These are phyloP conservation scores for Fraxinus floribunda DNA, from an alignment of 305 asterid genomes.

Conservation along the genomic window DNA sequence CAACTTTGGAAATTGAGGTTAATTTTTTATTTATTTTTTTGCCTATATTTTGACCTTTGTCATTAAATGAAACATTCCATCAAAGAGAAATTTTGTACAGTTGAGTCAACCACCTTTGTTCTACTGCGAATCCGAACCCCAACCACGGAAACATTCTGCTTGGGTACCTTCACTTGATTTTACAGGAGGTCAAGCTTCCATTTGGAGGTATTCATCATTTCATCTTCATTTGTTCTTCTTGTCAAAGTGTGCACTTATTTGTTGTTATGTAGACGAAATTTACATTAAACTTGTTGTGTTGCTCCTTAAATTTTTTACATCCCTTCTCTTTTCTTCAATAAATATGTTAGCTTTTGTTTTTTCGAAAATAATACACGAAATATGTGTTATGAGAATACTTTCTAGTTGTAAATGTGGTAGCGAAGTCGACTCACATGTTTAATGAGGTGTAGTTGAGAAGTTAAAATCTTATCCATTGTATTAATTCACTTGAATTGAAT, in stretches of 20 bases:
- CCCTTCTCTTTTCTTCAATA: too few species aligned
- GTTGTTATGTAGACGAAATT: too few species aligned
- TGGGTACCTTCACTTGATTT: conserved; percentile 36
- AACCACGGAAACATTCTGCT: conserved; percentile 37
- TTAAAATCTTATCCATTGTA: background rate
- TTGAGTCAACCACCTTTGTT: conserved; percentile 31
- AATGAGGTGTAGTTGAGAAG: background rate
- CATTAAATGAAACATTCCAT: background rate
- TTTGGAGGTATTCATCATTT: background rate
- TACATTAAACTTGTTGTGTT: too few species aligned
- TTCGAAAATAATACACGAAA: too few species aligned
- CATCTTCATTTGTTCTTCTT: too few species aligned
- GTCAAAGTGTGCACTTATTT: too few species aligned
- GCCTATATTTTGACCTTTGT: background rate
- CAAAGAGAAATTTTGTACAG: conserved; percentile 13
- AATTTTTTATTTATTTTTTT: background rate
- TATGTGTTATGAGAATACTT: too few species aligned
- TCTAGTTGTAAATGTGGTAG: too few species aligned
- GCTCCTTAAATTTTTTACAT: too few species aligned
- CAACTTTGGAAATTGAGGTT: conserved; percentile 49
- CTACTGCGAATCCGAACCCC: conserved; percentile 29
- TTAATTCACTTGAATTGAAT: too few species aligned
- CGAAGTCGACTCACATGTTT: too few species aligned
- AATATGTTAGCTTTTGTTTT: too few species aligned
- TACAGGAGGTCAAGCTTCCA: conserved; percentile 36